phyloP scores from a whole-genome alignment of 2,329 filamentous ascomycete genomes.

The Pseudogymnoascus sp. region DNA sequence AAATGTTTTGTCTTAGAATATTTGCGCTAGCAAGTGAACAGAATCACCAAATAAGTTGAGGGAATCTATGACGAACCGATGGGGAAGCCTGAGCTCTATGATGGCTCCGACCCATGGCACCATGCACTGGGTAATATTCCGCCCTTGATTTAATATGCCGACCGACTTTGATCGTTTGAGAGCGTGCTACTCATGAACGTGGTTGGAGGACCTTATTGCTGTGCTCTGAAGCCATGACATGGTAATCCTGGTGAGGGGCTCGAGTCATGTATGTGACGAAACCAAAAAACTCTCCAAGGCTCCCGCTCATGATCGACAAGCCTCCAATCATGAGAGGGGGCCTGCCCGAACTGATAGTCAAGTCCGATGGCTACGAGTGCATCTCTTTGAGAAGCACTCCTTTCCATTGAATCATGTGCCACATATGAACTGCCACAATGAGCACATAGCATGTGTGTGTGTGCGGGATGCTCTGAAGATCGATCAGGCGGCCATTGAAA shows the following conservation, averaged over 20 bases:
- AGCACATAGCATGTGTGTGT: neutral
- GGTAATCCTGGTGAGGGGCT: neutral
- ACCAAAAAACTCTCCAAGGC: neutral
- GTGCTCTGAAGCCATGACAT: neutral
- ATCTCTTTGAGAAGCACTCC: neutral
- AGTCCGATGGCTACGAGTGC: neutral
- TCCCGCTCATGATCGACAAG: neutral
- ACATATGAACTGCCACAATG: neutral
- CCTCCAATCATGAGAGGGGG: neutral
- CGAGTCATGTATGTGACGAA: neutral
- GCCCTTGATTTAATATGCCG: neutral
- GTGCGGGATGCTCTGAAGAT: neutral
- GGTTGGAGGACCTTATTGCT: neutral
- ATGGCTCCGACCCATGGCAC: neutral
- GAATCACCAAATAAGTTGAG: neutral
- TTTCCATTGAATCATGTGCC: neutral
- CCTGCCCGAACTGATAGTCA: neutral
- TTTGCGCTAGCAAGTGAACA: neutral
- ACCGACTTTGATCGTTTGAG: neutral
- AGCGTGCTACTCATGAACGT: neutral
- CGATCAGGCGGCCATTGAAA: conserved; percentile 2
- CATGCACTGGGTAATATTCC: neutral
- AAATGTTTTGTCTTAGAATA: neutral
- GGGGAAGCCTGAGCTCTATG: neutral
- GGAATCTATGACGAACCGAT: neutral